A percentile compares a stretch with the other conserved stretches of the same genome.
Evolutionary conservation across 306 rosid genomes (phyloP).

Genomic region (Malus orientalis): DNA sequence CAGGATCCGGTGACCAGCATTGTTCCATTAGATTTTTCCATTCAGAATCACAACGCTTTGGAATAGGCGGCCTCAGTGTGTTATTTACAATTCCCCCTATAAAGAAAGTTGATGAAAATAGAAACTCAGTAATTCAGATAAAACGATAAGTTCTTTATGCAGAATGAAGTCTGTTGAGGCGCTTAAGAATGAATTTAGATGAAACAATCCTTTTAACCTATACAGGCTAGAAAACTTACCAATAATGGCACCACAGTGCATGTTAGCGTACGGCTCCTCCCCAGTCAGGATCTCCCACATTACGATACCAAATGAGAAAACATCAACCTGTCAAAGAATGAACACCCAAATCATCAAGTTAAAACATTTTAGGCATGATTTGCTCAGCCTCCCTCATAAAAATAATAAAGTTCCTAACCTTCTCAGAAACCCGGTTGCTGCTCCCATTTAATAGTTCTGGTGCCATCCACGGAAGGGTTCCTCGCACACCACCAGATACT

Average conservation of each 20-base stretch:
- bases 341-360: slow-evolving; percentile 1
- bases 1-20: slow-evolving; percentile 84
- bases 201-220: not conserved
- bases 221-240: slow-evolving; percentile 31
- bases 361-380: not conserved
- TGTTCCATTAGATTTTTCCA: slow-evolving; percentile 88
- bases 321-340: slow-evolving; percentile 57
- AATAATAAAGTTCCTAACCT: slow-evolving; percentile 44
- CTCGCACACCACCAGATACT: slow-evolving; percentile 90
- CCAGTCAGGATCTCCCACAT: slow-evolving; percentile 98
- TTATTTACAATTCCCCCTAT: slow-evolving; percentile 89
- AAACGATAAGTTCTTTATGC: too few relatives aligned
- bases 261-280: slow-evolving; percentile 86
- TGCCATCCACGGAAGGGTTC: slow-evolving; percentile 99
- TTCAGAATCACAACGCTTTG: slow-evolving; percentile 74
- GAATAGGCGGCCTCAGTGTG: slow-evolving; percentile 78
- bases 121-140: not conserved
- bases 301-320: slow-evolving; percentile 83
- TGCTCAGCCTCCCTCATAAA: not conserved
- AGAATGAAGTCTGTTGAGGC: too few relatives aligned
- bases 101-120: slow-evolving; percentile 6
- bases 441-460: slow-evolving; percentile 83
- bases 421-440: slow-evolving; percentile 79
- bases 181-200: not conserved
- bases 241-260: slow-evolving; percentile 96